Base-by-base conservation (phyloP, 805 yeast genomes). In the Helenozyma baotianmanensis region DNA sequence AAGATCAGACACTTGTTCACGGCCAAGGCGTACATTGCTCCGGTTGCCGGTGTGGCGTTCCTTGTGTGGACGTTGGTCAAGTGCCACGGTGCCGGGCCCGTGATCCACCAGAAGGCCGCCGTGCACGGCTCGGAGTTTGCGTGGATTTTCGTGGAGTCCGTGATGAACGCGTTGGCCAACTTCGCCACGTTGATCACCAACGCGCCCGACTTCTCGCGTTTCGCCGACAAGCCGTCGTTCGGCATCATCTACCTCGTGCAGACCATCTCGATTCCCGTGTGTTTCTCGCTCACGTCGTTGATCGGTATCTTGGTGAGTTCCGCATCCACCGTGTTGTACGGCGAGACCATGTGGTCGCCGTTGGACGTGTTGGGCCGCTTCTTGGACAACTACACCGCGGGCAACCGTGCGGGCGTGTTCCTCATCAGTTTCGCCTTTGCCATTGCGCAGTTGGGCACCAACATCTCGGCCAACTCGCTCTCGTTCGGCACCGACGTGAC, bases 201-300 rank as follows among this genome's bases (percentile, higher is more conserved):
- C 60, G 84, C 92, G 11, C 94, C 96, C 2, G 96, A 87, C 65
- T 87, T 87, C 58, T 72, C 95, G 16, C 76, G 96, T 58, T 81
- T 86, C 61, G 82, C 95, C 8, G 72, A 68, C 42, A 60, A 53
- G 36, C 64, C 67, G 8, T 50, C 64, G 5, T 61, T 60, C 34
- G 45, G 58, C 23, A 57, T 65, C 54, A 64, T 64, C 41, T 64
- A 64, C 35, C 41, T 62, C 30, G 68, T 63, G 13, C 63, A 63
- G 47, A 78, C 76, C 14, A 50, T 82, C 24, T 68, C 90, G 2
- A 76, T 88, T 40, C 95, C 96, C 22, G 39, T 82, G 14, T 74
- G 85, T 47, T 87, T 85, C 60, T 81, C 88, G 4, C 50, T 86
- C 38, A 87, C 95, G 21, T 80, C 94, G 4, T 68, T 88, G 45